Conservation (phyloP, 148 eudicot species). For the Bassia scoparia region DNA sequence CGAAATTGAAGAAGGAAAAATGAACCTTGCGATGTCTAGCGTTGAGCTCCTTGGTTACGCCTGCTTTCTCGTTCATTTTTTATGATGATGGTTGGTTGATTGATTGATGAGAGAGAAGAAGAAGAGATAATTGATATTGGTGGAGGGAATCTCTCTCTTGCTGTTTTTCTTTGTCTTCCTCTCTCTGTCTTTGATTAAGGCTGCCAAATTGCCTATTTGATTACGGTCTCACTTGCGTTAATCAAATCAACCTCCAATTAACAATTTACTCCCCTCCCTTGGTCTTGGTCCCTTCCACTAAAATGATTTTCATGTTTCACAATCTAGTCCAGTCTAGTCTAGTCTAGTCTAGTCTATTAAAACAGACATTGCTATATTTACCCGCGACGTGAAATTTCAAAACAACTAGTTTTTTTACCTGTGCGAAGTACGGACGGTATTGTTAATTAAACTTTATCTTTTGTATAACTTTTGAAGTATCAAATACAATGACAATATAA, state of each 20-base stretch:
- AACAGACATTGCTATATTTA: no score
- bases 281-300: no score
- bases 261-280: no score
- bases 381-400: no score
- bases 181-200: slow-evolving; percentile 18
- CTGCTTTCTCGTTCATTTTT: slow-evolving; percentile 82
- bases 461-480: no score
- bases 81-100: background rate
- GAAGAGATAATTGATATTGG: background rate
- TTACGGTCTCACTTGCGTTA: background rate
- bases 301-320: no score
- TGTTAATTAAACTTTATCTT: no score
- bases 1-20: background rate
- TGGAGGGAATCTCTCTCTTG: background rate
- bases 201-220: slow-evolving; percentile 9
- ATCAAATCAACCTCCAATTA: background rate
- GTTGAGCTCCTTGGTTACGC: slow-evolving; percentile 87
- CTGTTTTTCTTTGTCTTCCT: background rate
- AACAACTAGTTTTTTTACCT: no score
- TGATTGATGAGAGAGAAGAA: slow-evolving; percentile 15
- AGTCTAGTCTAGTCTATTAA: no score
- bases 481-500: no score
- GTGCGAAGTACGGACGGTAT: no score
- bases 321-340: no score
- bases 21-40: slow-evolving; percentile 81